These are phyloP conservation scores for Hanseniaspora guilliermondii DNA, from an alignment of 805 yeast genomes.

Conservation along the genomic window DNA sequence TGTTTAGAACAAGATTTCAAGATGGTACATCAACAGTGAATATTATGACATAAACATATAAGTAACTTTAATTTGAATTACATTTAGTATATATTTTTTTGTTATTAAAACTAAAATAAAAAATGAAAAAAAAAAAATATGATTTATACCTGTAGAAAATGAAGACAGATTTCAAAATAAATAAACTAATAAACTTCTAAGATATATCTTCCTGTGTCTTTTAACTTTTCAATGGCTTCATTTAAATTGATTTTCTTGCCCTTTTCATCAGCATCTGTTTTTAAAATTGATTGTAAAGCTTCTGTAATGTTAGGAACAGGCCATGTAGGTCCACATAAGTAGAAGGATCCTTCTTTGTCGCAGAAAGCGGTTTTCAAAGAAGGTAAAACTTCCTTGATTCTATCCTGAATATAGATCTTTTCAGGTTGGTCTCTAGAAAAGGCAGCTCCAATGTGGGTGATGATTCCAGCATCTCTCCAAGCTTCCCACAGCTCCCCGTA, in stretches of 20 bases:
- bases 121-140: neutral
- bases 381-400: conserved; percentile 63
- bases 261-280: conserved; percentile 52
- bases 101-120: too few relatives aligned
- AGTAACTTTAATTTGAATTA: too few relatives aligned
- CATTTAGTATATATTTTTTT: too few relatives aligned
- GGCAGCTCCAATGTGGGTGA: conserved; percentile 94
- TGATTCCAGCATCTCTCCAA: conserved; percentile 76
- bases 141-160: too few relatives aligned
- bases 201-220: conserved; percentile 83
- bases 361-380: conserved; percentile 71
- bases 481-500: conserved; percentile 98
- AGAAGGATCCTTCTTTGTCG: conserved; percentile 72
- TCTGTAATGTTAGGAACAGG: conserved; percentile 94
- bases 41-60: conserved; percentile 31
- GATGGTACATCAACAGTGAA: conserved; percentile 93
- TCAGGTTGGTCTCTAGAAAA: conserved; percentile 94
- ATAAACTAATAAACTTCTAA: conserved; percentile 68
- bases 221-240: conserved; percentile 79
- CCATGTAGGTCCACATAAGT: conserved; percentile 98
- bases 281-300: conserved; percentile 71
- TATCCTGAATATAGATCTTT: conserved; percentile 90
- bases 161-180: too few relatives aligned
- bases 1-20: conserved; percentile 85
- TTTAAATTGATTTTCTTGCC: conserved; percentile 62